Base-by-base conservation (phyloP, 371 early-diverging fungal species). In the Parasitella parasitica region DNA sequence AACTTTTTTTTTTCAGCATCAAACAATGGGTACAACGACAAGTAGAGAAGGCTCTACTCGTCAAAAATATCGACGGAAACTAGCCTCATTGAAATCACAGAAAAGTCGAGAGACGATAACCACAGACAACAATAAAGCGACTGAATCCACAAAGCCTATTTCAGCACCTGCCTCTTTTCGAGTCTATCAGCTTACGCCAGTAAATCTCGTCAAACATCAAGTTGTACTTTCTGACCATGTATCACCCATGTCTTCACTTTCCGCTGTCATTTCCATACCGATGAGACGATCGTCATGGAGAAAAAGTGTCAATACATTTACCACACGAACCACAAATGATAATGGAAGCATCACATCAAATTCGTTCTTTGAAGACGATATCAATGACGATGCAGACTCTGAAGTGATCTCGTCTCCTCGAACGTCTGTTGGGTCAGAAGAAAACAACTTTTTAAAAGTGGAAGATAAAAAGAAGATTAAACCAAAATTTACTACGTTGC, bases 221-320 rank as follows among this genome's bases (percentile, higher is more conserved):
- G 66, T 61, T 4, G 66, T 65, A 30, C 56, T 69, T 24, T 66
- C 66, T 11, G 66, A 69, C 26, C 69, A 69, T 57, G 61, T 57
- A 30, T 43, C 69, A 38, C 69, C 70, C 20, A 27, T 70, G 24
- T 70, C 70, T 27, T 49, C 70, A 20, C 54, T 66, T 16, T 67
- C 63, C 20, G 58, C 66, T 11, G 30, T 50, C 11, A 36, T 57
- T 16, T 48, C 58, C 2, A 52, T 51, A 6, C 58, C 58, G 12
- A 37, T 43, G 26, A 55, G 63, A 13, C 49, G 53, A 61, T 48
- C 62, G 8, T 59, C 61, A 32, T 63, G 68, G 61, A 39, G 54
- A 43, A 67, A 64, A 50, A 53, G 68, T 24, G 20, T 30, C 13
- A 35, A 36, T 28, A 54, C 48, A 30, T 35, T 20, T 38, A 9